A percentile compares a stretch with the other conserved stretches of the same genome.
phyloP scores from a whole-genome alignment of 169 alveolate species.

The Plasmodium vivax region DNA sequence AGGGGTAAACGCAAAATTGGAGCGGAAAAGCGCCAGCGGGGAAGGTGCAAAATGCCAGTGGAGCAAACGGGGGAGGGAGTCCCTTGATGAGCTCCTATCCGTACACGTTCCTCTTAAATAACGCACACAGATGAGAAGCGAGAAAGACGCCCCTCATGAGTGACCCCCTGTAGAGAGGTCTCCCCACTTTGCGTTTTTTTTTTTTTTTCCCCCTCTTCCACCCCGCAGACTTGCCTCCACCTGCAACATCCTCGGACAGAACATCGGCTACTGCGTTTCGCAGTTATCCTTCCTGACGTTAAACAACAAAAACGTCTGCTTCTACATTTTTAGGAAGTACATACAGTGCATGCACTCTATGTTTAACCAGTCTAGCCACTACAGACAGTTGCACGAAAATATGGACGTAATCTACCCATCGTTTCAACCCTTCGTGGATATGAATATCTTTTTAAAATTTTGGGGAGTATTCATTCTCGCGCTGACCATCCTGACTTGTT shows the following conservation, averaged over 20 bases:
- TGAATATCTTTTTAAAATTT: slow-evolving; percentile 80
- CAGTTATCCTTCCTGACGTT: slow-evolving; percentile 84
- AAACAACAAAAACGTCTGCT: slow-evolving; percentile 75
- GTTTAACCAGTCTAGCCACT: slow-evolving; percentile 38
- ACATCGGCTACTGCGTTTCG: slow-evolving; percentile 86
- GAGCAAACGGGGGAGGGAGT: not conserved
- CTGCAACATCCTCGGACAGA: slow-evolving; percentile 88
- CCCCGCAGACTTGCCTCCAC: slow-evolving; percentile 84
- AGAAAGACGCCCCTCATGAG: not conserved
- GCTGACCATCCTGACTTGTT: slow-evolving; percentile 70
- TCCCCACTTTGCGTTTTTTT: not conserved
- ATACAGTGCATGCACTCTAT: slow-evolving; percentile 49
- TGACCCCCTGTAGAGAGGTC: too few relatives aligned
- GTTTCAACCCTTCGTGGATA: slow-evolving; percentile 74
- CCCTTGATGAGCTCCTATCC: not conserved
- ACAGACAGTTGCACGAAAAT: slow-evolving; percentile 10
- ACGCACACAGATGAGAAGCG: not conserved
- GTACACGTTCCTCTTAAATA: not conserved
- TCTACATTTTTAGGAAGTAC: slow-evolving; percentile 57
- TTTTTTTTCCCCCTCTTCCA: not conserved
- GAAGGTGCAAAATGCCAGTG: not conserved
- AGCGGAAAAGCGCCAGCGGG: not conserved
- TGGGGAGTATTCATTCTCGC: slow-evolving; percentile 80
- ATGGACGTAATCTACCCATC: slow-evolving; percentile 30
- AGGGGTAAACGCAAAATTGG: slow-evolving; percentile 52